Evolutionary conservation across 192 early-diverging fungal genomes (phyloP), one percentile per base, ranked within the genome.

Genomic region (Coemansia pectinata): DNA sequence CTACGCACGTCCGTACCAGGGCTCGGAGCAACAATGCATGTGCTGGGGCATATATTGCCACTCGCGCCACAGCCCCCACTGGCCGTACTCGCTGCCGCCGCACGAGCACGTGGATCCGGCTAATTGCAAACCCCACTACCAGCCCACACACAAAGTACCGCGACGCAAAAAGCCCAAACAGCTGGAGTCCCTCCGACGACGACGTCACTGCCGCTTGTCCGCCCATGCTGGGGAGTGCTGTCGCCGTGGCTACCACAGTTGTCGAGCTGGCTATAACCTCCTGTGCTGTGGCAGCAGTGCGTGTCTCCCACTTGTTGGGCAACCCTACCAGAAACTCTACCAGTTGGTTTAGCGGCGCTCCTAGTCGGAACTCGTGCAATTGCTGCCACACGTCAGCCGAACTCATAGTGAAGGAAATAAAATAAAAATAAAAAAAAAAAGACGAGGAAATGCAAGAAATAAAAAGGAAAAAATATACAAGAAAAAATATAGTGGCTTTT

Each of bases 361-460:
- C 68, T 4, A 76, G 45, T 11, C 67, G 76, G 40, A 72, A 62
- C 23, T 75, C 66, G n/a, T 73, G 69, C 45, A 83, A 61, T 60
- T 83, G 76, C 67, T 83, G 76, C 81, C 81, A 83, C 40, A 83
- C 81, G 61, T 78, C 81, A 5, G 76, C 23, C 55, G 29, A 33
- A 15, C 55, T 58, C 55, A 58, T 58, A 34, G 14, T 17, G 55
- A 29, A 34, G 25, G 10, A 29, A 55, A 29, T 55, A 5, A 29
- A 29, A 29, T 0, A 21, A 21, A 27, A 27, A 1, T 1, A 27
- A 27, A 27, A 2, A 27, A 27, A 27, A 27, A 27, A 27, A 27
- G 27, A 15, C 12, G 52, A 29, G 9, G 25, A 29, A 29, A 29
- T 21, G 52, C 11, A 53, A 25, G 50, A 47, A 19, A 47, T 8